phyloP scores from a whole-genome alignment of 805 yeast species.

The Kodamaea restingae region DNA sequence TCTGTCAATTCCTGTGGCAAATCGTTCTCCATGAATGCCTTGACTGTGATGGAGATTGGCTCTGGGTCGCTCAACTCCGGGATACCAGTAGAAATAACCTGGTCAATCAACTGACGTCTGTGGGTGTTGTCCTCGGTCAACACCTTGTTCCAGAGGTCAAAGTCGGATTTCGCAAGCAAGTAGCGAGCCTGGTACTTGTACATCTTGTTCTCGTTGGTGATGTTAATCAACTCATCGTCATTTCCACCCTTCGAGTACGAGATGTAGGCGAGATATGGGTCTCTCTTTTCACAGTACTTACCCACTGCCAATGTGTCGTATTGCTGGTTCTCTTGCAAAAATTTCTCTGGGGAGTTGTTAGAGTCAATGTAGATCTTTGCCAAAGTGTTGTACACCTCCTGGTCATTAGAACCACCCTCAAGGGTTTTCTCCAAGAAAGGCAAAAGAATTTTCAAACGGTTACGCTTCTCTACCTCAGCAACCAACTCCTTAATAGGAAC shows the following conservation, averaged over 20 bases:
- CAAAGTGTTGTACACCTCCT: conserved; percentile 87
- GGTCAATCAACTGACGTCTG: conserved; percentile 89
- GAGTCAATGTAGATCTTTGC: conserved; percentile 98
- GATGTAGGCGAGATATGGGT: conserved; percentile 95
- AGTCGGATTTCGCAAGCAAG: conserved; percentile 82
- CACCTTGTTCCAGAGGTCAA: conserved; percentile 76
- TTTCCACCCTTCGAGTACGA: conserved; percentile 95
- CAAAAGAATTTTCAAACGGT: conserved; percentile 82
- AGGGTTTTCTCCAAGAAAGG: conserved; percentile 92
- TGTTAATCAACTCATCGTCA: conserved; percentile 81
- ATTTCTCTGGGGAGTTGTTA: conserved; percentile 95
- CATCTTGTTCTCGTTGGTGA: conserved; percentile 97
- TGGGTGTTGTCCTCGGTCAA: conserved; percentile 72
- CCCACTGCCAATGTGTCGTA: conserved; percentile 96
- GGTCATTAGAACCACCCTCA: conserved; percentile 79
- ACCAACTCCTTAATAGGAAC: conserved; percentile 90
- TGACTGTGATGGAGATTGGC: conserved; percentile 88
- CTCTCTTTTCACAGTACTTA: conserved; percentile 97
- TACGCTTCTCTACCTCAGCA: conserved; percentile 93
- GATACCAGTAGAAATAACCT: conserved; percentile 92
- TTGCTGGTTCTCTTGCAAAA: conserved; percentile 82
- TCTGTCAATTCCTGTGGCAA: conserved; percentile 91
- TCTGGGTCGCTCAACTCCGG: conserved; percentile 92
- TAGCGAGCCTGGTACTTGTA: conserved; percentile 99
- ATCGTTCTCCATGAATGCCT: conserved; percentile 94